phyloP scores from a whole-genome alignment of 805 yeast species.

The Hanseniaspora meyeri region DNA sequence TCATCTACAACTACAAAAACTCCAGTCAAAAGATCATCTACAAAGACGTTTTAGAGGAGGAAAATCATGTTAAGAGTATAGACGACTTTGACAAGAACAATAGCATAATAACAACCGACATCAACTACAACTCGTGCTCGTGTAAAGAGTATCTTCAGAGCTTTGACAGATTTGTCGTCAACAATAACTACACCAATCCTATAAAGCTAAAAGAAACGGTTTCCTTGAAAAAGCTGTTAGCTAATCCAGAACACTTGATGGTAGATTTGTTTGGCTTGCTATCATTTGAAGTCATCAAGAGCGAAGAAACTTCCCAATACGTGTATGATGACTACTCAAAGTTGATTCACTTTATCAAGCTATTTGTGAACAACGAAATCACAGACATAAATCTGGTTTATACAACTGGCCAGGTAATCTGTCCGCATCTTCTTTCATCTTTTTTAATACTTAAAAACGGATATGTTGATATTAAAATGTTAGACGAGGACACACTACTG shows the following conservation, averaged over 20 bases:
- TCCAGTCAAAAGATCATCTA: background rate
- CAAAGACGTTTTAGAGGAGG: background rate
- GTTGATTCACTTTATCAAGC: background rate
- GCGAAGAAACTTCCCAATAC: background rate
- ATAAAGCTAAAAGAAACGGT: conserved; percentile 2
- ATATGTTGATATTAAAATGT: background rate
- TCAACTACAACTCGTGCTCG: conserved; percentile 26
- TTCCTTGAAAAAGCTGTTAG: conserved; percentile 1
- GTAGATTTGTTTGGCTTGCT: conserved; percentile 7
- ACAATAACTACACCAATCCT: conserved; percentile 1
- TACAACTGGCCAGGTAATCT: conserved; percentile 19
- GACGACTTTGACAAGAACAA: conserved; percentile 14
- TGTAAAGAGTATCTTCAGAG: conserved; percentile 22
- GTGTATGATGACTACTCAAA: background rate
- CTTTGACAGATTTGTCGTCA: background rate
- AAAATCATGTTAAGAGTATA: conserved; percentile 11
- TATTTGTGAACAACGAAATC: background rate
- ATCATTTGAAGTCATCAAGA: background rate
- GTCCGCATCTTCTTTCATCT: conserved; percentile 27
- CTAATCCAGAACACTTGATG: conserved; percentile 1
- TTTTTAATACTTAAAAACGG: conserved; percentile 10
- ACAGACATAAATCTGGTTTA: background rate
- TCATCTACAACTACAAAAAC: conserved; percentile 22
- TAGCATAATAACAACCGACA: conserved; percentile 23
- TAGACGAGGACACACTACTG: background rate